phyloP scores from a whole-genome alignment of 2,329 filamentous ascomycete species.

The Microsporum ferrugineum region DNA sequence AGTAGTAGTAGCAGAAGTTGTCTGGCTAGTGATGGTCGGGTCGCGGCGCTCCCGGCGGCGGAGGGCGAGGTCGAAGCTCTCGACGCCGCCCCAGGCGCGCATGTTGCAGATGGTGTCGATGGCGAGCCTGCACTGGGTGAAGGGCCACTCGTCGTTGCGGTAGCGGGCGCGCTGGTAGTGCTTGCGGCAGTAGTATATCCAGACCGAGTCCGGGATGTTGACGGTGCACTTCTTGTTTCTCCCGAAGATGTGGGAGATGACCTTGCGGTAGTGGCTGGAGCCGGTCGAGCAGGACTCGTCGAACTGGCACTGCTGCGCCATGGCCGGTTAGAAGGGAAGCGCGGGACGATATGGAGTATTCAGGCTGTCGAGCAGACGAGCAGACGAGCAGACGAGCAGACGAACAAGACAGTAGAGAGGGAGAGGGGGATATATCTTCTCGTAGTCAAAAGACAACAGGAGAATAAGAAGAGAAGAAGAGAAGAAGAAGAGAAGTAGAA shows the following conservation, averaged over 20 bases:
- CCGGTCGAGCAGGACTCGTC: conserved; percentile 18
- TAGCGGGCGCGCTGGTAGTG: conserved; percentile 70
- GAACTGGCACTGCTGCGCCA: conserved; percentile 13
- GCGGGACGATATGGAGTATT: not conserved
- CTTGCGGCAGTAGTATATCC: conserved; percentile 69
- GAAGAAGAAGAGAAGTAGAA: not conserved
- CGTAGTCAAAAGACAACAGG: not conserved
- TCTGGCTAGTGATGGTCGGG: not conserved
- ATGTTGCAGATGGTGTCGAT: conserved; percentile 52
- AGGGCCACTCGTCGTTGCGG: conserved; percentile 48
- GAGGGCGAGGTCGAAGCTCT: conserved; percentile 51
- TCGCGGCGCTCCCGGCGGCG: conserved; percentile 47
- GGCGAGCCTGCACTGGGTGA: conserved; percentile 53
- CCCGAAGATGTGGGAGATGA: conserved; percentile 71
- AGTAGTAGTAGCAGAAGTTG: not conserved
- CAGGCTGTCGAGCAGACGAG: too few species aligned
- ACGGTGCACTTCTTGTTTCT: conserved; percentile 70
- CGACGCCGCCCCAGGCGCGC: conserved; percentile 50
- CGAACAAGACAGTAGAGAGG: not conserved
- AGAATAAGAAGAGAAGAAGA: not conserved
- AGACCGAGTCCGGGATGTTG: conserved; percentile 55
- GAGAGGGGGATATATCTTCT: not conserved
- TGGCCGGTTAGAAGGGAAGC: not conserved
- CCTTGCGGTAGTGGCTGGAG: conserved; percentile 51
- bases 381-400: not conserved